Evolutionary conservation across 140 eudicot species (phyloP).

Genomic region (Anethum foeniculum): DNA sequence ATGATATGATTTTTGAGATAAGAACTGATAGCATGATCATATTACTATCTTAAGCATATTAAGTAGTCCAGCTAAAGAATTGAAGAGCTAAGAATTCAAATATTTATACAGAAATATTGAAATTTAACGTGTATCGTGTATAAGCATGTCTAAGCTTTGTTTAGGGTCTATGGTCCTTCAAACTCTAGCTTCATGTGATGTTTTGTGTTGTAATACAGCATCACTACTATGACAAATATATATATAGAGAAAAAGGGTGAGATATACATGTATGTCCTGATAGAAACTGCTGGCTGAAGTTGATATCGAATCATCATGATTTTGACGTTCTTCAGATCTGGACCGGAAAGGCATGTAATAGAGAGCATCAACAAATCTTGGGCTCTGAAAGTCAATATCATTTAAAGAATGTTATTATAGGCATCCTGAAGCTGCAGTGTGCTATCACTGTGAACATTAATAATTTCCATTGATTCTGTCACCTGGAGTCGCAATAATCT

Average conservation of each 20-base stretch:
- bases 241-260: background rate
- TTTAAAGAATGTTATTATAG: background rate
- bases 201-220: background rate
- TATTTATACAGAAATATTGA: background rate
- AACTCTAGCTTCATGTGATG: background rate
- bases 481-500: background rate
- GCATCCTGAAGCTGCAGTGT: background rate
- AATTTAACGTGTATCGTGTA: background rate
- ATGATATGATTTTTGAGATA: background rate
- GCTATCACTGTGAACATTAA: background rate
- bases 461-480: background rate
- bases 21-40: background rate
- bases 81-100: background rate
- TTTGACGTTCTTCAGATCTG: background rate
- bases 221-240: background rate
- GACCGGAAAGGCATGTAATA: constrained; percentile 3
- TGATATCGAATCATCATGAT: background rate
- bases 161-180: background rate
- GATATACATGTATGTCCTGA: constrained; percentile 2
- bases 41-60: background rate
- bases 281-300: constrained; percentile 5
- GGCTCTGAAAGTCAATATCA: constrained; percentile 3
- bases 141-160: background rate
- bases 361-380: constrained; percentile 6
- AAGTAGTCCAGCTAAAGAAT: background rate